phyloP scores from a whole-genome alignment of 108 stramenopile species.

The Licmophora abbreviata region DNA sequence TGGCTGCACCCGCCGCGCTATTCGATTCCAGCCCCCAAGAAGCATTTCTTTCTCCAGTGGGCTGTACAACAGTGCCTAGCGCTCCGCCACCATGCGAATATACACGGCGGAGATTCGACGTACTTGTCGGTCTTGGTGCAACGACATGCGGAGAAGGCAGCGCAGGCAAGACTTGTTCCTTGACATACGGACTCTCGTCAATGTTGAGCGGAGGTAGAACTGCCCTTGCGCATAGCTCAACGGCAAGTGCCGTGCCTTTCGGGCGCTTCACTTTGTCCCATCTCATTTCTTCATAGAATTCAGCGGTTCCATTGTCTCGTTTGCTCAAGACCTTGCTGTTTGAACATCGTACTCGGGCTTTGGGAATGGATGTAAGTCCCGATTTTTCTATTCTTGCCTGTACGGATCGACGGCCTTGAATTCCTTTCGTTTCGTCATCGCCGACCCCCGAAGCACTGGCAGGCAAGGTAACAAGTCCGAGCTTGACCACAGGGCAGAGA shows the following conservation, averaged over 20 bases:
- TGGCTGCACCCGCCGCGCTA: not conserved
- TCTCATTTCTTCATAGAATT: conserved; percentile 77
- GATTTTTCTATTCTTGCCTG: conserved; percentile 8
- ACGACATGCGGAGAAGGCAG: not conserved
- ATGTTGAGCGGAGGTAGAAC: conserved; percentile 30
- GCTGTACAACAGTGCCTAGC: too few species aligned
- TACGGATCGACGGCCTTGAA: not conserved
- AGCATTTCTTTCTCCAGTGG: too few species aligned
- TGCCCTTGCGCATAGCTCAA: conserved; percentile 45
- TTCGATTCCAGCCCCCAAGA: not conserved
- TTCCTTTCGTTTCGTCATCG: not conserved
- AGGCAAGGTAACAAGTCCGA: conserved; percentile 40
- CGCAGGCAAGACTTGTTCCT: not conserved
- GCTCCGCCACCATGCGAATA: not conserved
- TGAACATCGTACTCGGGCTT: conserved; percentile 26
- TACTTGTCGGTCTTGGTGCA: not conserved
- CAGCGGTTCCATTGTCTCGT: conserved; percentile 44
- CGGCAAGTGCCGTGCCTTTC: conserved; percentile 27
- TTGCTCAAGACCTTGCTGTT: conserved; percentile 28
- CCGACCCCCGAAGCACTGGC: not conserved
- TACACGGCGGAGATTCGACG: not conserved
- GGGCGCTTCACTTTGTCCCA: conserved; percentile 54
- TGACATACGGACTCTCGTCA: conserved; percentile 11
- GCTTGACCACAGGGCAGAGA: conserved; percentile 63
- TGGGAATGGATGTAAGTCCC: conserved; percentile 14